These are phyloP conservation scores for Trichoderma koningii DNA, from an alignment of 2,329 filamentous ascomycete genomes.

Conservation along the genomic window DNA sequence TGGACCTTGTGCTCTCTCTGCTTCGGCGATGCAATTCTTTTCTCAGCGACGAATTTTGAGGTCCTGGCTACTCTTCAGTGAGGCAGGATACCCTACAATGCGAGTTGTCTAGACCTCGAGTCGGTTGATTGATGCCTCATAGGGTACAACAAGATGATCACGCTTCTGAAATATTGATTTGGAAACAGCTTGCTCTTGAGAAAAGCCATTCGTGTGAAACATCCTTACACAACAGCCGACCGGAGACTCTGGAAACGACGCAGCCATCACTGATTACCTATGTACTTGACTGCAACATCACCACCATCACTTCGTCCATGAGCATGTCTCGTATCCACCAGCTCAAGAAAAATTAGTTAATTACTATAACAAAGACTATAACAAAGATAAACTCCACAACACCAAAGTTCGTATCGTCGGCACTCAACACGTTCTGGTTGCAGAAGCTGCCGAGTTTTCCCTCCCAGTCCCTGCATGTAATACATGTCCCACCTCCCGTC, in stretches of 20 bases:
- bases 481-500: background rate
- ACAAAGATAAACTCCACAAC: slow-evolving; percentile 13
- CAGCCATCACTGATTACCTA: too few relatives aligned
- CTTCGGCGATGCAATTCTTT: background rate
- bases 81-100: background rate
- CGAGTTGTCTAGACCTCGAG: too few relatives aligned
- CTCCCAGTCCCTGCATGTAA: background rate
- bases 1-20: background rate
- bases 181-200: too few relatives aligned
- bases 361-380: background rate
- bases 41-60: background rate
- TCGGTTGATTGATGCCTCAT: too few relatives aligned
- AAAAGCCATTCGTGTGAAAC: too few relatives aligned
- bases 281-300: too few relatives aligned
- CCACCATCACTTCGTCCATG: too few relatives aligned
- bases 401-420: slow-evolving; percentile 9
- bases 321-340: background rate
- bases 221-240: too few relatives aligned
- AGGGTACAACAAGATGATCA: too few relatives aligned
- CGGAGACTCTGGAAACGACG: too few relatives aligned
- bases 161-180: too few relatives aligned
- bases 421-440: background rate
- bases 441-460: slow-evolving; percentile 8
- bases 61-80: background rate
- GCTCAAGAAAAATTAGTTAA: background rate